Conservation (phyloP, 2,329 filamentous ascomycete genomes). For the Cryphonectria naterciae region DNA sequence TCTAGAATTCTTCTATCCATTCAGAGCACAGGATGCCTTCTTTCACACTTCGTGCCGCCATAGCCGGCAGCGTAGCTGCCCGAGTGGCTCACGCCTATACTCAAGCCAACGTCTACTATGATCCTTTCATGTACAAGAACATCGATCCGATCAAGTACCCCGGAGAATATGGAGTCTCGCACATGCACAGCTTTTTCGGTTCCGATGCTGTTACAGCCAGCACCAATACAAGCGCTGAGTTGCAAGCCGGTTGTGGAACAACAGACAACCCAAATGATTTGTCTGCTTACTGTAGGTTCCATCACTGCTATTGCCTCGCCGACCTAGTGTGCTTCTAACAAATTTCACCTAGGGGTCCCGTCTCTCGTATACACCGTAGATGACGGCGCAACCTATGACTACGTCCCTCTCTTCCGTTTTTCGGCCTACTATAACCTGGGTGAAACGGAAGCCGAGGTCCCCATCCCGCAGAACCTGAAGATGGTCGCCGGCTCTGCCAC, state of each 20-base stretch:
- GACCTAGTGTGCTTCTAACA: neutral
- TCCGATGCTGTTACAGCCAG: conserved; percentile 40
- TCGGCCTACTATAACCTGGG: conserved; percentile 33
- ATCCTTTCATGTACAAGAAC: conserved; percentile 41
- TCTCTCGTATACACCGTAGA: conserved; percentile 30
- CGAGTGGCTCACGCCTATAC: conserved; percentile 33
- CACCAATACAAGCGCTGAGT: conserved; percentile 39
- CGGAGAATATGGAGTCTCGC: conserved; percentile 38
- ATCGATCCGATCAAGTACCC: conserved; percentile 41
- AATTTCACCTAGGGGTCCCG: conserved; percentile 22
- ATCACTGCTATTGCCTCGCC: neutral
- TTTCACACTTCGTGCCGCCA: neutral
- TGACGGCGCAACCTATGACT: conserved; percentile 27
- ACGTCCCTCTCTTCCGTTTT: conserved; percentile 31
- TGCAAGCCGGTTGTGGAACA: conserved; percentile 36
- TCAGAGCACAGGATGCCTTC: conserved; percentile 5
- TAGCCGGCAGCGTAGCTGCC: neutral
- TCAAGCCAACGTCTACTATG: conserved; percentile 29
- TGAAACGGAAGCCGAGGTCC: conserved; percentile 31
- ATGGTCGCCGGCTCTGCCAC: conserved; percentile 45
- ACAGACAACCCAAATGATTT: conserved; percentile 38
- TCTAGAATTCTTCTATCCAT: neutral
- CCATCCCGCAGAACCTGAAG: conserved; percentile 32
- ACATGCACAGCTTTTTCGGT: conserved; percentile 43
- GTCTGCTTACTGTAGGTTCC: conserved; percentile 35